phyloP scores from a whole-genome alignment of 257 asterid species.

The Salvia rosmarinus region DNA sequence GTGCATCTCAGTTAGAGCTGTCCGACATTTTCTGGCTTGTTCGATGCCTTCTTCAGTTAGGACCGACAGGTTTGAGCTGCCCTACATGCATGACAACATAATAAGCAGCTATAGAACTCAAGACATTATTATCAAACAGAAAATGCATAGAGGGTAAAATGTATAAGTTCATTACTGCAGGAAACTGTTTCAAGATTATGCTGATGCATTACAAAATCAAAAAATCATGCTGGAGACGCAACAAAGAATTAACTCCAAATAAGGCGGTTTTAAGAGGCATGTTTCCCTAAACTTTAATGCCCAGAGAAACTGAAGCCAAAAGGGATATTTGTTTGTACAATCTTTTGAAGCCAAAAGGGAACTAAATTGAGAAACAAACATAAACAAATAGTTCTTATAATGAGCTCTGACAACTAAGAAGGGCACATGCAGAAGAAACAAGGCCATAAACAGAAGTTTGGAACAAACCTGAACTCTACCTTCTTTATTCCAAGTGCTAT shows the following conservation, averaged over 20 bases:
- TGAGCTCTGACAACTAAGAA: not conserved
- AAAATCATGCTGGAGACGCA: not conserved
- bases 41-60: slow-evolving; percentile 64
- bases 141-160: not conserved
- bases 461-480: slow-evolving; percentile 73
- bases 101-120: slow-evolving; percentile 15
- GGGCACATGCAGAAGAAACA: not conserved
- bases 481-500: slow-evolving; percentile 82
- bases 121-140: not conserved
- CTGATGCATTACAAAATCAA: not conserved
- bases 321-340: not conserved
- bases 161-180: not conserved
- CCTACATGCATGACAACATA: slow-evolving; percentile 45
- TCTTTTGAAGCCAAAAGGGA: slow-evolving; percentile 3
- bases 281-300: too few species aligned
- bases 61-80: slow-evolving; percentile 72
- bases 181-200: not conserved
- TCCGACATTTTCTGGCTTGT: slow-evolving; percentile 72
- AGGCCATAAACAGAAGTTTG: slow-evolving; percentile 10
- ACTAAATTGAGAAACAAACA: not conserved
- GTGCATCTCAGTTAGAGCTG: slow-evolving; percentile 54
- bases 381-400: not conserved
- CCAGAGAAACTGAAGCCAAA: not conserved
- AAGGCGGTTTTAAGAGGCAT: not conserved
- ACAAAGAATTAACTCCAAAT: not conserved